Conservation (phyloP, 1,284 basidiomycete genomes). For the Pseudozyma sp. region DNA sequence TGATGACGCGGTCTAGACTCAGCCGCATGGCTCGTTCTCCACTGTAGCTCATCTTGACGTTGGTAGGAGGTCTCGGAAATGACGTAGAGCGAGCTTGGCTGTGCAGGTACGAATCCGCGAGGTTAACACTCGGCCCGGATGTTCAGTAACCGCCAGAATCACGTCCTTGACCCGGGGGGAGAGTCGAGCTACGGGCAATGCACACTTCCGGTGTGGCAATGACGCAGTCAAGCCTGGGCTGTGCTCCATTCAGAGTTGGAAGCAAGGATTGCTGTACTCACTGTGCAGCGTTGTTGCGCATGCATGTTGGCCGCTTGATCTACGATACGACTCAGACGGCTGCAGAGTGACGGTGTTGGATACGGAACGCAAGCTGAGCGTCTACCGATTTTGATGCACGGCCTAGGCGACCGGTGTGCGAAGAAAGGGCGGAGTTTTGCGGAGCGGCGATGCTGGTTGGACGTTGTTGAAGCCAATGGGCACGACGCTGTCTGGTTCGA, state of each 20-base stretch:
- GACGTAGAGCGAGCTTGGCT: conserved; percentile 3
- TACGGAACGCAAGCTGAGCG: neutral
- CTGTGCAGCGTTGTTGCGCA: neutral
- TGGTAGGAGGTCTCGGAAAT: neutral
- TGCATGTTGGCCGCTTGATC: no score
- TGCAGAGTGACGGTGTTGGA: neutral
- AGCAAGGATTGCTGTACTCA: no score
- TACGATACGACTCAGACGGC: neutral
- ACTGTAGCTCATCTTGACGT: no score
- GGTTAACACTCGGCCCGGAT: neutral
- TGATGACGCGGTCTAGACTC: no score
- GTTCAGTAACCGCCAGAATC: no score
- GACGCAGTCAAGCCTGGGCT: conserved; percentile 1
- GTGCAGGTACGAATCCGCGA: neutral
- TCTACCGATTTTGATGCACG: no score
- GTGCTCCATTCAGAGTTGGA: neutral
- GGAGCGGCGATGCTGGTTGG: no score
- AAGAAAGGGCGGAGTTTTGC: no score
- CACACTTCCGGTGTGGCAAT: neutral
- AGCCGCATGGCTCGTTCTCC: no score
- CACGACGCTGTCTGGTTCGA: neutral
- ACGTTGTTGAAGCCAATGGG: neutral
- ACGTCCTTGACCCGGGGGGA: no score
- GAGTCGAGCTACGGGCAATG: no score
- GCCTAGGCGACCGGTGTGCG: neutral